Base-by-base conservation (phyloP, 1,284 basidiomycete genomes). In the Fomitopsis pinicola region DNA sequence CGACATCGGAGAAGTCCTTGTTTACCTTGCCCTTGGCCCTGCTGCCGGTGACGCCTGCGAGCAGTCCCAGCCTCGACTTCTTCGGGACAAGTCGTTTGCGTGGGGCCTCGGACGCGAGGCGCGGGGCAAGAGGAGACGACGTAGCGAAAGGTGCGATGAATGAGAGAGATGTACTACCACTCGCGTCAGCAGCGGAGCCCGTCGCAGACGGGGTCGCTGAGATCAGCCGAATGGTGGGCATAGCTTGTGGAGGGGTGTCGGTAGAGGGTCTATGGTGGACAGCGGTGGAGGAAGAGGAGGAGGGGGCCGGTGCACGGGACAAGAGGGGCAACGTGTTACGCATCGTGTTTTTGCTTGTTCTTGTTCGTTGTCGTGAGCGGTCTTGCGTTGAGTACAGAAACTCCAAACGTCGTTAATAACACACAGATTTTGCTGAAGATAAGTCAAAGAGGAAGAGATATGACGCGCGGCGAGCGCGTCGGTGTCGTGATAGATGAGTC, bases 21-120 rank as follows among this genome's bases (percentile, higher is more conserved):
- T 71, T 75, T 59, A 67, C 66, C 59, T 73, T 73, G 45, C 70
- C 71, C 66, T 73, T 72, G n/a, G 59, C 42, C 62, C 68, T 70
- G 28, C 65, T 56, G 61, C 72, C 35, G n/a, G 50, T 17, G 17
- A 54, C 65, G 63, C 76, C 67, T 58, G 74, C 75, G 22, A 89
- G 80, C 22, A 89, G 75, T 35, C 80, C 75, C 1, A 90, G 79
- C 67, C 85, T 90, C 5, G 84, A 86, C 71, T 89, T 90, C 75
- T 89, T 91, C 12, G 87, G 89, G n/a, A 90, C 84, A 63, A 91
- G 80, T 17, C 83, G 82, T 62, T 78, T 84, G 40, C 81, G 79
- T 0, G 76, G 48, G 70, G 6, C 70, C 64, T 19, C 70, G 68
- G 9, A 71, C 64, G 38, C 71, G 69, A 57, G 64, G 59, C 67